Percentiles rank a stretch among this genome's conserved stretches.
phyloP scores from a whole-genome alignment of 2,329 filamentous ascomycete species.

The Fusarium sp. region DNA sequence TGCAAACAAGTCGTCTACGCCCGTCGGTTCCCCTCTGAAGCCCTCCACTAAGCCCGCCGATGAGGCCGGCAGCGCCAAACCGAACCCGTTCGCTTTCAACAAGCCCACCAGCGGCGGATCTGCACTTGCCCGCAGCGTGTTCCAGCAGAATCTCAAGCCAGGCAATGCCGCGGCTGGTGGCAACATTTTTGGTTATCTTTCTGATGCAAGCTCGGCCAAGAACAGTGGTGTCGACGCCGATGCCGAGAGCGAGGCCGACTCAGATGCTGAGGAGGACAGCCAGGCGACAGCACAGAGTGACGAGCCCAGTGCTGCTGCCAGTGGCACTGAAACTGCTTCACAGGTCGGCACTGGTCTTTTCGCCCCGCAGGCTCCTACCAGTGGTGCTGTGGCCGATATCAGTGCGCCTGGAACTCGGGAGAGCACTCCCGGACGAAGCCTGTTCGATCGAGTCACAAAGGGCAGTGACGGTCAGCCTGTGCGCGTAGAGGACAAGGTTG shows the following conservation, averaged over 20 bases:
- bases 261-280: slow-evolving; percentile 55
- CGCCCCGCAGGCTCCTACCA: slow-evolving; percentile 45
- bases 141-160: slow-evolving; percentile 55
- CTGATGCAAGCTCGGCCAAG: slow-evolving; percentile 66
- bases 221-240: slow-evolving; percentile 65
- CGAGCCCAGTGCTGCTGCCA: slow-evolving; percentile 57
- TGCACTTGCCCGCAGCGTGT: slow-evolving; percentile 56
- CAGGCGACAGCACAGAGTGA: slow-evolving; percentile 58
- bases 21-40: slow-evolving; percentile 49
- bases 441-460: slow-evolving; percentile 68
- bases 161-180: slow-evolving; percentile 40
- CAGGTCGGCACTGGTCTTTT: slow-evolving; percentile 45
- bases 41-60: slow-evolving; percentile 44
- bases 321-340: slow-evolving; percentile 55
- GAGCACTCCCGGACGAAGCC: slow-evolving; percentile 60
- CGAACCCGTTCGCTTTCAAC: slow-evolving; percentile 49
- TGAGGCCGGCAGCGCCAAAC: slow-evolving; percentile 46
- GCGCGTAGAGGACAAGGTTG: slow-evolving; percentile 49
- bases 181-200: slow-evolving; percentile 72
- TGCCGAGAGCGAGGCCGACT: slow-evolving; percentile 59
- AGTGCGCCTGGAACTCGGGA: slow-evolving; percentile 58
- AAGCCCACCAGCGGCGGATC: slow-evolving; percentile 51
- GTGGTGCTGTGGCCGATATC: slow-evolving; percentile 44
- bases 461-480: slow-evolving; percentile 63
- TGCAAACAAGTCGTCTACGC: slow-evolving; percentile 61